Percentiles rank a stretch among this genome's conserved stretches.
Conservation (phyloP, 2,329 filamentous ascomycete genomes). For the Claviceps capensis region DNA sequence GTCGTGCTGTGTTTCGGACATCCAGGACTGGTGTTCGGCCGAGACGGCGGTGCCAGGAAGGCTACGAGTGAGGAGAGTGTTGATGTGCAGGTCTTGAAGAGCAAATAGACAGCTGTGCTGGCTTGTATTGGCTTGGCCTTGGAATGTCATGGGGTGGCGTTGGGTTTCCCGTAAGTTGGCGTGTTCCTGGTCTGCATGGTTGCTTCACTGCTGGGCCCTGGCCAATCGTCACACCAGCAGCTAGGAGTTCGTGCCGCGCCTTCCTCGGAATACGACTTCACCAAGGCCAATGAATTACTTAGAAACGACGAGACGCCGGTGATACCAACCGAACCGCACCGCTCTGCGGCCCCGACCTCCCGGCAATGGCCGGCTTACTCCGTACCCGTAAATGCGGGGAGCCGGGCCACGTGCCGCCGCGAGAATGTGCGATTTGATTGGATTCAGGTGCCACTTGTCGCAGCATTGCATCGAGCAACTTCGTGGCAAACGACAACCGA, state of each 20-base stretch:
- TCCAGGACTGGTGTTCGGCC: constrained; percentile 26
- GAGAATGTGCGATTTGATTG: too few species aligned
- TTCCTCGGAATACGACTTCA: not conserved
- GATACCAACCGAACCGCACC: too few species aligned
- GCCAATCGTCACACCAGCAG: not conserved
- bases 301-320: too few species aligned
- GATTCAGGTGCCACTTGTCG: too few species aligned
- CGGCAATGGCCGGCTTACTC: too few species aligned
- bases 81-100: not conserved
- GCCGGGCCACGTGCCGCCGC: too few species aligned
- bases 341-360: too few species aligned
- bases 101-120: not conserved
- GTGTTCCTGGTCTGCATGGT: not conserved
- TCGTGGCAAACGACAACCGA: not conserved
- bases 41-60: constrained; percentile 5
- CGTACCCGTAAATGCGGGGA: too few species aligned
- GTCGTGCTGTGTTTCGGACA: constrained; percentile 25
- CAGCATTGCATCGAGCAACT: too few species aligned
- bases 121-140: not conserved
- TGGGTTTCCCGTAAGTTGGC: not conserved
- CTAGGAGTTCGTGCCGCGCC: not conserved
- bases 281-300: too few species aligned
- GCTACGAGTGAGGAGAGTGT: constrained; percentile 15
- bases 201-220: not conserved
- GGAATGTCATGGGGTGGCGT: not conserved